These are phyloP conservation scores for Teunomyces cretensis DNA, from an alignment of 805 yeast genomes.

Conservation along the genomic window DNA sequence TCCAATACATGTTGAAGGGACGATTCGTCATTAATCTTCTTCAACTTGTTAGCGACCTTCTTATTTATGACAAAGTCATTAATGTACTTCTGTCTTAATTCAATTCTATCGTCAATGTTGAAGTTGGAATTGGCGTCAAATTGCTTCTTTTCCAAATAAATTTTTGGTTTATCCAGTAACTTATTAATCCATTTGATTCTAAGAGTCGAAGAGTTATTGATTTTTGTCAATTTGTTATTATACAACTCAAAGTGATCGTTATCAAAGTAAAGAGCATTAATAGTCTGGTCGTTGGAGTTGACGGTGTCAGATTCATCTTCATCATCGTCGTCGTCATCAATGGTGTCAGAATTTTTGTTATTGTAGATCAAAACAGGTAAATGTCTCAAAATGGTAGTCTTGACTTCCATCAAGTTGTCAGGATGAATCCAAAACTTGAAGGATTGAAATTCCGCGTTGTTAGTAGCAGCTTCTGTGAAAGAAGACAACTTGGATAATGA, in stretches of 20 bases:
- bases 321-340: constrained; percentile 48
- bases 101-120: constrained; percentile 60
- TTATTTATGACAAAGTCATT: constrained; percentile 56
- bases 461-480: constrained; percentile 37
- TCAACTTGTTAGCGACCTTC: constrained; percentile 14
- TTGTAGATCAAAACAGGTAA: constrained; percentile 84
- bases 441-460: constrained; percentile 51
- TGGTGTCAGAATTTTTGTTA: constrained; percentile 44
- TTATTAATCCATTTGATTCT: constrained; percentile 92
- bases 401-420: constrained; percentile 96
- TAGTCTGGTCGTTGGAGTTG: constrained; percentile 54
- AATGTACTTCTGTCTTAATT: constrained; percentile 78
- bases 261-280: constrained; percentile 87
- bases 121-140: constrained; percentile 57
- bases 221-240: constrained; percentile 76
- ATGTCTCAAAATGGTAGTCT: constrained; percentile 90
- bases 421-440: constrained; percentile 95
- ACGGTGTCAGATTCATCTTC: constrained; percentile 52
- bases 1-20: constrained; percentile 53
- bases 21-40: constrained; percentile 13
- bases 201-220: constrained; percentile 67
- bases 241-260: constrained; percentile 79
- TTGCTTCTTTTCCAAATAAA: constrained; percentile 76
- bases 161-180: constrained; percentile 71
- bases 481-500: constrained; percentile 50